phyloP scores from a whole-genome alignment of 768 basidiomycete genomes.

The Candolleomyces efflorescens region DNA sequence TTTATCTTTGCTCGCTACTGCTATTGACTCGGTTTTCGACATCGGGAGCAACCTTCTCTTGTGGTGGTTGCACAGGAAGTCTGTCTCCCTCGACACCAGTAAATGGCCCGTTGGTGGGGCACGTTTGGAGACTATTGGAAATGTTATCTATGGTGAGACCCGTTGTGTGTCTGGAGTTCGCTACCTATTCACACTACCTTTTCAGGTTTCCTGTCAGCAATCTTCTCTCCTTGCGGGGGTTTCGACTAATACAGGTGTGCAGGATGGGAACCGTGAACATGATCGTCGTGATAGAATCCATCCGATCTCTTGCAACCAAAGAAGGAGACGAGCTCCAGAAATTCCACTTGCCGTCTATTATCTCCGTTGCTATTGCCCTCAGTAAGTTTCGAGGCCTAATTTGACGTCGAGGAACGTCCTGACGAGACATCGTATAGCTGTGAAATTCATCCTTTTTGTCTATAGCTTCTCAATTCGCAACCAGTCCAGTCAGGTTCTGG shows the following conservation, averaged over 20 bases:
- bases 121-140: constrained; percentile 85
- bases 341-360: constrained; percentile 79
- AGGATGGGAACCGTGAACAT: constrained; percentile 93
- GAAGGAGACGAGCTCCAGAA: constrained; percentile 46
- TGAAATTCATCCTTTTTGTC: constrained; percentile 83
- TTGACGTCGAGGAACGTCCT: background rate
- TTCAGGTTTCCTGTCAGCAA: constrained; percentile 25
- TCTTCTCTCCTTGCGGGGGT: background rate
- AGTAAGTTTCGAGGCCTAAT: constrained; percentile 36
- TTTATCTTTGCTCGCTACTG: constrained; percentile 84
- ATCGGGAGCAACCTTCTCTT: constrained; percentile 79
- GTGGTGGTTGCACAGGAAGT: constrained; percentile 74
- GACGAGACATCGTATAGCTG: constrained; percentile 37
- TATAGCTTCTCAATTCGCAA: constrained; percentile 79
- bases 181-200: constrained; percentile 24
- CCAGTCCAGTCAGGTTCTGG: constrained; percentile 85
- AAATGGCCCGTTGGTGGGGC: constrained; percentile 93
- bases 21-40: constrained; percentile 85
- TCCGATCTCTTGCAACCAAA: constrained; percentile 62
- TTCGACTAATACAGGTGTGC: background rate
- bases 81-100: constrained; percentile 64
- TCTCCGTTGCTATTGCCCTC: constrained; percentile 80
- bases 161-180: background rate
- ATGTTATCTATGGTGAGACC: constrained; percentile 71
- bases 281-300: constrained; percentile 85